phyloP scores from a whole-genome alignment of 768 basidiomycete species.

The Lentinula sp. region DNA sequence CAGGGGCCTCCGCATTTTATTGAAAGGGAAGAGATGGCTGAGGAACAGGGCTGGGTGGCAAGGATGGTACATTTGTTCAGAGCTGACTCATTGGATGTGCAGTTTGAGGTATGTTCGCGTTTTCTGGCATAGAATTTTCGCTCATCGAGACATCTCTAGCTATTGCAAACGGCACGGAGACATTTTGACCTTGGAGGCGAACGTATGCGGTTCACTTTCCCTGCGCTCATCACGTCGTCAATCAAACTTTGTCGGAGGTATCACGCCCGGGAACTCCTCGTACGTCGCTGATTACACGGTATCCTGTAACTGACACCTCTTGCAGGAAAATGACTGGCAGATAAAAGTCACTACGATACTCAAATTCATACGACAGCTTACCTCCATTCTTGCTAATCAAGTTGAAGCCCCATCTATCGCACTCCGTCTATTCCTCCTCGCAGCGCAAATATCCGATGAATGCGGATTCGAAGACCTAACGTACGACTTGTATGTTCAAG shows the following conservation, averaged over 20 bases:
- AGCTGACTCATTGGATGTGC: constrained; percentile 78
- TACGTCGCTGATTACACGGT: constrained; percentile 29
- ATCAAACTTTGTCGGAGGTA: constrained; percentile 92
- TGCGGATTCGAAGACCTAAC: constrained; percentile 93
- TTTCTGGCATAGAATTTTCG: background rate
- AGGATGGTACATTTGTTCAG: constrained; percentile 96
- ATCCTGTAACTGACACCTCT: background rate
- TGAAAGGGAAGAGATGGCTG: constrained; percentile 89
- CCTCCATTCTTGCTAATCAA: constrained; percentile 86
- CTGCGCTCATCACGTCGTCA: constrained; percentile 88
- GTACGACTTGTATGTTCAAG: constrained; percentile 97
- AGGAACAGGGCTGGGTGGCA: constrained; percentile 99
- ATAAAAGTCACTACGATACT: constrained; percentile 81
- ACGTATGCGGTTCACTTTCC: constrained; percentile 95
- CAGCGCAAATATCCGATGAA: constrained; percentile 92
- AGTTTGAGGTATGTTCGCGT: constrained; percentile 65
- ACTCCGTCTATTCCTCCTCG: constrained; percentile 89
- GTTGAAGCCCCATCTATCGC: constrained; percentile 92
- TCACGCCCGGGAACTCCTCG: constrained; percentile 65
- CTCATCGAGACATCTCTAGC: constrained; percentile 31
- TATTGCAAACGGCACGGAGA: constrained; percentile 84
- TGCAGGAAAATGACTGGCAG: constrained; percentile 82
- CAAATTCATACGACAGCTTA: constrained; percentile 92
- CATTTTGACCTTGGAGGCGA: constrained; percentile 92
- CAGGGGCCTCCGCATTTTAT: constrained; percentile 42